Percentiles rank a stretch among this genome's conserved stretches.
These are phyloP conservation scores for Citrus hindsii DNA, from an alignment of 345 rosid species.

Conservation along the genomic window DNA sequence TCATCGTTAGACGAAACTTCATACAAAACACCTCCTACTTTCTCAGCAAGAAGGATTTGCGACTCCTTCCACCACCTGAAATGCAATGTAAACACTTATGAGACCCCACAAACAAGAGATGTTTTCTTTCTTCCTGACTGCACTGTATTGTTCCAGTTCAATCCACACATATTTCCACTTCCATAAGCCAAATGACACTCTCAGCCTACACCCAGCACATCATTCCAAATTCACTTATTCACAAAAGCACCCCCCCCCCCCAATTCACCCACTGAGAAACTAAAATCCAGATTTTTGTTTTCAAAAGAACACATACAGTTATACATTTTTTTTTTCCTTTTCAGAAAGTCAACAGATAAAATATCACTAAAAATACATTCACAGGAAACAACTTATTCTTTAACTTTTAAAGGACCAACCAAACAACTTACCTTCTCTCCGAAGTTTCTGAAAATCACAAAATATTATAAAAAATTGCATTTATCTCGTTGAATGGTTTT, in stretches of 20 bases:
- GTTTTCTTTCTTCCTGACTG: slow-evolving; percentile 1
- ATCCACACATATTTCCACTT: slow-evolving; percentile 7
- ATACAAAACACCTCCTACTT: slow-evolving; percentile 41
- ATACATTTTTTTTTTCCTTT: neutral
- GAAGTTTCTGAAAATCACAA: neutral
- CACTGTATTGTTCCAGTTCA: slow-evolving; percentile 1
- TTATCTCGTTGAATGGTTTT: neutral
- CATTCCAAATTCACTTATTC: neutral
- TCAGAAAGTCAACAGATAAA: neutral
- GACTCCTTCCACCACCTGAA: slow-evolving; percentile 70
- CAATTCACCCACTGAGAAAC: neutral
- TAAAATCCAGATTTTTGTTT: neutral
- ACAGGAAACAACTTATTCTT: neutral
- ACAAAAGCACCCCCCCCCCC: neutral
- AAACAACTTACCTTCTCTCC: neutral
- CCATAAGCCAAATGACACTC: neutral
- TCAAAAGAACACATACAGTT: too few relatives aligned
- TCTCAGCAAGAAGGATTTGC: slow-evolving; percentile 23
- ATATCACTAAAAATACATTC: neutral
- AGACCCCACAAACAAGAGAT: slow-evolving; percentile 1
- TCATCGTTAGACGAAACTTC: slow-evolving; percentile 30
- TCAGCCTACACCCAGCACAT: neutral
- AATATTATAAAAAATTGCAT: neutral
- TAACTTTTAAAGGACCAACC: neutral
- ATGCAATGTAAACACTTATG: slow-evolving; percentile 12